A percentile compares a stretch with the other conserved stretches of the same genome.
Evolutionary conservation across 1,139 yeast genomes (phyloP).

Genomic region (Pneumocystis oryctolagi): DNA sequence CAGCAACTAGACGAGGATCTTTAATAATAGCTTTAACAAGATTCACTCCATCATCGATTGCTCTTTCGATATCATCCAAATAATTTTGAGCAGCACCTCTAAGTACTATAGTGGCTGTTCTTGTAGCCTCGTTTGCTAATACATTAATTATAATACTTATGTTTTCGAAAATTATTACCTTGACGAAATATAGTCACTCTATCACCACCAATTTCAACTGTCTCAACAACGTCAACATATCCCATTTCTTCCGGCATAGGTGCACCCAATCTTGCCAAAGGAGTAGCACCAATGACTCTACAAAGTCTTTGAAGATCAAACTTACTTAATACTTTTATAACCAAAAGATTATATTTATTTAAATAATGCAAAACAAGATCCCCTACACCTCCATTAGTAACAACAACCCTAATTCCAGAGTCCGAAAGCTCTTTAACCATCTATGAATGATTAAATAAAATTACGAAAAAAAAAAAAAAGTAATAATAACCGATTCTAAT

Average conservation of each 20-base stretch:
- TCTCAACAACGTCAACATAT: constrained; percentile 69
- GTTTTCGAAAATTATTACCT: constrained; percentile 29
- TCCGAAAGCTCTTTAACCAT: constrained; percentile 71
- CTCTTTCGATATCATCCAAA: constrained; percentile 89
- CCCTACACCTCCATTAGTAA: constrained; percentile 89
- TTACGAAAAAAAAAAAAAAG: neutral
- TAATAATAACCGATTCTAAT: constrained; percentile 39
- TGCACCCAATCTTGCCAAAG: constrained; percentile 86
- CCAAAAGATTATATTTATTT: constrained; percentile 71
- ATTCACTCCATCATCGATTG: constrained; percentile 91
- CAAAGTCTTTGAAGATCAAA: constrained; percentile 87
- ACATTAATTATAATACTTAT: neutral
- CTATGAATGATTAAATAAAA: constrained; percentile 8
- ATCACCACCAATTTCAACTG: constrained; percentile 93
- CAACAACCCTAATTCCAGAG: constrained; percentile 71
- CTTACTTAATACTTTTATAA: constrained; percentile 80
- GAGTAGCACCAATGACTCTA: constrained; percentile 95
- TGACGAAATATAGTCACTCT: constrained; percentile 90
- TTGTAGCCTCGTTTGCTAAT: constrained; percentile 31
- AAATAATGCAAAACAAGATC: constrained; percentile 86
- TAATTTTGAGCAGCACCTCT: constrained; percentile 96
- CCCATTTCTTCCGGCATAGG: constrained; percentile 95
- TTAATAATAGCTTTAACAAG: constrained; percentile 79
- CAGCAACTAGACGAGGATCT: constrained; percentile 69
- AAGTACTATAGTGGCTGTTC: constrained; percentile 81